Conservation (phyloP, 768 basidiomycete species). For the Calocera viscosa region DNA sequence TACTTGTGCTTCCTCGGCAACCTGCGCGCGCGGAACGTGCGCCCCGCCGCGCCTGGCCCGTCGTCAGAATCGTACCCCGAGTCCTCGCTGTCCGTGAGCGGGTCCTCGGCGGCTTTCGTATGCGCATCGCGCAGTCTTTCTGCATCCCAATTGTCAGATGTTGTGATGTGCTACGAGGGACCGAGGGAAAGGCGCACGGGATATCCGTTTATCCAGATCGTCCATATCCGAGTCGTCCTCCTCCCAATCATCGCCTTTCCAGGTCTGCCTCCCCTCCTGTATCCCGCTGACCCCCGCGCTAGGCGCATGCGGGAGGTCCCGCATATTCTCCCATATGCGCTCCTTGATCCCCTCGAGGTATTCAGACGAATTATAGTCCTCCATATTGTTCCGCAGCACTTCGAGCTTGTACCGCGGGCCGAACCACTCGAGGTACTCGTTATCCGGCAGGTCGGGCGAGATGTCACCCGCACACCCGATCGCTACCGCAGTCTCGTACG, state of each 20-base stretch:
- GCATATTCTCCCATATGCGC: constrained; percentile 37
- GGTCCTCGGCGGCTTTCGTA: background rate
- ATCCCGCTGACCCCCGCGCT: constrained; percentile 78
- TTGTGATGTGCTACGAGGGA: no score
- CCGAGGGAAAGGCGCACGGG: constrained; percentile 20
- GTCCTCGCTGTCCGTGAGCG: background rate
- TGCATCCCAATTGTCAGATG: background rate
- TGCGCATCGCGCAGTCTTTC: background rate
- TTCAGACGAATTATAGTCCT: constrained; percentile 76
- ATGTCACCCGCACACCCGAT: constrained; percentile 72
- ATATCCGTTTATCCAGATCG: constrained; percentile 29
- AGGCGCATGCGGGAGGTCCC: constrained; percentile 58
- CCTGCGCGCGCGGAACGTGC: background rate
- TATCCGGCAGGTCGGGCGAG: constrained; percentile 69
- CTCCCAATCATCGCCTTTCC: constrained; percentile 23
- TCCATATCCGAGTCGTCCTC: constrained; percentile 26
- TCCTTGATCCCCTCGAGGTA: constrained; percentile 71
- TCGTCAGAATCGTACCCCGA: background rate
- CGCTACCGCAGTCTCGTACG: constrained; percentile 91
- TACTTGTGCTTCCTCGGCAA: background rate
- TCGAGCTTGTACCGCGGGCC: constrained; percentile 90
- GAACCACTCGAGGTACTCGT: constrained; percentile 93
- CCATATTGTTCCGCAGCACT: constrained; percentile 86
- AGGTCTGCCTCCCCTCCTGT: constrained; percentile 40
- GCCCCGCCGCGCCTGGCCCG: background rate